Base-by-base conservation (phyloP, 2,329 filamentous ascomycete genomes). In the Ophiostoma piceae region DNA sequence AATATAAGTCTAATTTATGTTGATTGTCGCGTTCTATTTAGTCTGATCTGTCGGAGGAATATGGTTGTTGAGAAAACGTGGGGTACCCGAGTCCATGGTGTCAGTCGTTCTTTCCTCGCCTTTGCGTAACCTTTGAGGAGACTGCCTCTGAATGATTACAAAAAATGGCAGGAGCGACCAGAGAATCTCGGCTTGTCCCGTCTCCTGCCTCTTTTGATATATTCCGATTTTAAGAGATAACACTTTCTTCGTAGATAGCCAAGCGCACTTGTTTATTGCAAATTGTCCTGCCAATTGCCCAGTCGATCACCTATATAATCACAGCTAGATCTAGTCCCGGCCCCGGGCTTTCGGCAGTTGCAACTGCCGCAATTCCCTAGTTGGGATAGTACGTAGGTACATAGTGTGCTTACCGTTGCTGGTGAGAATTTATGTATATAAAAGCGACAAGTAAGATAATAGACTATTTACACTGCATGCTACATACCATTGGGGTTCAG, bases 311-410 rank as follows among this genome's bases (percentile, higher is more conserved):
- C 19, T n/a, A n/a, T 5, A 47, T 29, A 37, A 14, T 29, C 11
- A n/a, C 12, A 22, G 14, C 62, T 65, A 6, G n/a, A 22, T 41
- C 35, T 8, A 5, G n/a, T 41, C 62, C 62, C 19, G 32, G 19
- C n/a, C 32, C 35, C 66, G 67, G n/a, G 67, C 62, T 65, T 71
- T 71, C 70, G 70, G 70, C 29, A 67, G 43, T 68, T 71, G 65
- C 70, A 71, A 71, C 39, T 71, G 70, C 70, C 70, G 70, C 3
- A 29, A 37, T 32, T 47, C 26, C 41, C 47, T 68, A 68, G 29
- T n/a, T 29, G 32, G 60, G 32, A 16, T 12, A 41, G 11, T 41
- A 14, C 2, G 9, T 66, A 41, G 9, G 5, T 35, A 6, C 5
- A 35, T 29, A 26, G 54, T 60, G 54, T 29, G 1, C 1, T 43